Evolutionary conservation across 2,329 filamentous ascomycete genomes (phyloP).

Genomic region (Dactylellina parvicollis): DNA sequence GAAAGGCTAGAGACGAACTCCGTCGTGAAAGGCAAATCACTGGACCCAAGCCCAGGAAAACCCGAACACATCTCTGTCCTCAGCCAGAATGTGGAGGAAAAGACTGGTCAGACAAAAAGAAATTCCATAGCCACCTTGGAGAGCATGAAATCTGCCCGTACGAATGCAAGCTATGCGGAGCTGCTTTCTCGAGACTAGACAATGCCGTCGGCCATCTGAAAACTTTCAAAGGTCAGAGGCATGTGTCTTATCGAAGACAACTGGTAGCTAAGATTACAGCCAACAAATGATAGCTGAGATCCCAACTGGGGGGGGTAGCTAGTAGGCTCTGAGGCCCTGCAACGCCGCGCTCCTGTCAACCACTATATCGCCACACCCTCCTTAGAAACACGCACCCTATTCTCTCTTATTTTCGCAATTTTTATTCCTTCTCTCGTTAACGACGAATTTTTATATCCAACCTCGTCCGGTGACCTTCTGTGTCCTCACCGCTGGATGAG

Average conservation of each 20-base stretch:
- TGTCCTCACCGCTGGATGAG: too few relatives aligned
- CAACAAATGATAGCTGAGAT: too few relatives aligned
- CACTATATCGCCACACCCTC: neutral
- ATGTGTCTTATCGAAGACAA: neutral
- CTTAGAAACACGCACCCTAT: neutral
- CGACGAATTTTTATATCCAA: neutral
- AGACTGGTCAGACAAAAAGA: neutral
- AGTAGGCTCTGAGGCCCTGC: neutral
- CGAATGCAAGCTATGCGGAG: constrained; percentile 3
- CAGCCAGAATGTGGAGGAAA: neutral
- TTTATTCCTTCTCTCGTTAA: neutral
- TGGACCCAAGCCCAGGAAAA: constrained; percentile 1
- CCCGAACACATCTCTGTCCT: neutral
- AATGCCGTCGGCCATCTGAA: neutral
- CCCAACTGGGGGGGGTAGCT: too few relatives aligned
- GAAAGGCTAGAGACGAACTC: neutral
- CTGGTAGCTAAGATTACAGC: too few relatives aligned
- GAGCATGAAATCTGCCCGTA: constrained; percentile 1
- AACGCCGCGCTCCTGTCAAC: neutral
- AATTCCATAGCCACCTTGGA: neutral
- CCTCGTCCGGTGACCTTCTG: too few relatives aligned
- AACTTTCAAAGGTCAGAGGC: neutral
- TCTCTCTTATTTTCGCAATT: neutral
- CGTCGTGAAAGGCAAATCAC: constrained; percentile 2
- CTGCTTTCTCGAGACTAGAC: neutral